Conservation (phyloP, 345 rosid genomes). For the Lumnitzera littorea region DNA sequence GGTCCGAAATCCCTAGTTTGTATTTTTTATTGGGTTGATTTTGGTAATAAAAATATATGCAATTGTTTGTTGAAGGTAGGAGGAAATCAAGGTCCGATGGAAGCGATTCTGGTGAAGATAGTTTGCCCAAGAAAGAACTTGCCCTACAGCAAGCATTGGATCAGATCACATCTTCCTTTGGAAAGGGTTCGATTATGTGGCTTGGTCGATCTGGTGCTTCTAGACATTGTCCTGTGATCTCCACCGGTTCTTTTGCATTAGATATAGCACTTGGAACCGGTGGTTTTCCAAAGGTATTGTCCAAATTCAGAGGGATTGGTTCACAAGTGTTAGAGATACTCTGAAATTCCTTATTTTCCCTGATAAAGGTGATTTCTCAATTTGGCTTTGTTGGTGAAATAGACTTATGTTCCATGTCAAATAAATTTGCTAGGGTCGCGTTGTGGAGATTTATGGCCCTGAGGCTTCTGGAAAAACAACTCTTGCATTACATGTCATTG, state of each 20-base stretch:
- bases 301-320: too few relatives aligned
- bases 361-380: too few relatives aligned
- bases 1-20: too few relatives aligned
- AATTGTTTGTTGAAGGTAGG: conserved; percentile 34
- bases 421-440: conserved; percentile 59
- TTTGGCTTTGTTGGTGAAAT: not conserved
- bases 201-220: conserved; percentile 65
- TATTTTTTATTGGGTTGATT: not conserved
- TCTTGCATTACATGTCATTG: conserved; percentile 91
- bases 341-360: too few relatives aligned
- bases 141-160: conserved; percentile 88
- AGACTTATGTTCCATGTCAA: too few relatives aligned
- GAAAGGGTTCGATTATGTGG: conserved; percentile 96
- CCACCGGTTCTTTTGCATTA: conserved; percentile 79
- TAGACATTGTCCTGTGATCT: conserved; percentile 65
- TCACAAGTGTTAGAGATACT: too few relatives aligned
- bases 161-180: conserved; percentile 73
- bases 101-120: conserved; percentile 64
- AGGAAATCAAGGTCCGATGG: conserved; percentile 66
- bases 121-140: conserved; percentile 72
- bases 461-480: conserved; percentile 99
- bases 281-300: conserved; percentile 86
- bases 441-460: conserved; percentile 95
- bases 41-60: too few relatives aligned
- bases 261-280: conserved; percentile 24